Percentiles rank a stretch among this genome's conserved stretches.
Evolutionary conservation across 495 filamentous ascomycete species (phyloP).

Genomic region (Hypoxylon fragiforme): DNA sequence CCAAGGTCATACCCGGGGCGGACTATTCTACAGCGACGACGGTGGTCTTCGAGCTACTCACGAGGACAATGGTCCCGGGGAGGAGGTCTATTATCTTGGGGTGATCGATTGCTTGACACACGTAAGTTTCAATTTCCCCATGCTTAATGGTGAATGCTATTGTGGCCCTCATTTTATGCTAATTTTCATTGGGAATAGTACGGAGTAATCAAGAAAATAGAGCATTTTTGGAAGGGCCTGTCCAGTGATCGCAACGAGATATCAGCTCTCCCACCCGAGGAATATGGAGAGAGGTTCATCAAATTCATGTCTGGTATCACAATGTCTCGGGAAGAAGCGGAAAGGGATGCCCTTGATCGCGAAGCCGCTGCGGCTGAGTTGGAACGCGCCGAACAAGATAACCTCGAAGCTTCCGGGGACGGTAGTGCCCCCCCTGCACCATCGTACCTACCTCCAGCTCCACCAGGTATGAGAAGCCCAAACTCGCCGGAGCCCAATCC

Average conservation of each 20-base stretch:
- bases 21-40: constrained; percentile 83
- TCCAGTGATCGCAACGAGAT: constrained; percentile 80
- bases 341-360: constrained; percentile 60
- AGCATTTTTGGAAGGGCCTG: constrained; percentile 93
- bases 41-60: constrained; percentile 93
- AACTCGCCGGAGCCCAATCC: constrained; percentile 47
- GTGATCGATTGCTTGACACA: constrained; percentile 98
- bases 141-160: neutral
- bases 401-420: constrained; percentile 10
- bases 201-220: constrained; percentile 81
- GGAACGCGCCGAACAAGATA: constrained; percentile 33
- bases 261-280: constrained; percentile 87
- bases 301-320: constrained; percentile 90
- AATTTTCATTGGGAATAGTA: constrained; percentile 65
- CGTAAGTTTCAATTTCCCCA: constrained; percentile 56
- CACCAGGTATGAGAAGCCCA: constrained; percentile 48
- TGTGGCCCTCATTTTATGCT: constrained; percentile 15
- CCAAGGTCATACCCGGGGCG: constrained; percentile 55
- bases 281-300: constrained; percentile 92
- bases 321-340: constrained; percentile 82
- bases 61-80: constrained; percentile 79
- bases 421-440: constrained; percentile 43
- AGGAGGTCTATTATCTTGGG: constrained; percentile 96
- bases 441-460: constrained; percentile 49
- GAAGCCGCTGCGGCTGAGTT: constrained; percentile 48